Evolutionary conservation across 306 rosid species (phyloP).

Genomic region (Sicyos baderoa): DNA sequence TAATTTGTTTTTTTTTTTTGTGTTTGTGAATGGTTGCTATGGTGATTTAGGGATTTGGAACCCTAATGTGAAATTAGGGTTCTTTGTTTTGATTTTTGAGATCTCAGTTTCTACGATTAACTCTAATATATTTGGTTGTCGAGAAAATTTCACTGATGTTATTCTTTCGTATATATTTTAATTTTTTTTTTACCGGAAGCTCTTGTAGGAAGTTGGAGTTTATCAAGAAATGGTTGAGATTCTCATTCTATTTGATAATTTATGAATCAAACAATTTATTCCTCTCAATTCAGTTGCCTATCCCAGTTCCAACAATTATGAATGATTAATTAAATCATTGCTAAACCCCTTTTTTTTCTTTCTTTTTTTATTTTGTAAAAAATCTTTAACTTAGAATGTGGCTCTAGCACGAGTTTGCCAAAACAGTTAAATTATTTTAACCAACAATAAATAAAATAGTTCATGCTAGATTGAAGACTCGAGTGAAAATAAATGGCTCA

Average conservation of each 20-base stretch:
- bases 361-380: background rate
- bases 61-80: background rate
- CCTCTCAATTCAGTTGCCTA: background rate
- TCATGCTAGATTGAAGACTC: too few species aligned
- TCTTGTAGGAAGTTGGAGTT: background rate
- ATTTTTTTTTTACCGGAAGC: too few species aligned
- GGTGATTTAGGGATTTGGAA: background rate
- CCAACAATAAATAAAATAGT: too few species aligned
- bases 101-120: background rate
- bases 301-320: background rate
- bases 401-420: too few species aligned
- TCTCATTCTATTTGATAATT: background rate
- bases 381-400: background rate
- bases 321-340: background rate
- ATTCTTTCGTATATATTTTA: background rate
- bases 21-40: background rate
- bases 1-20: background rate
- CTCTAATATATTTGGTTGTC: background rate
- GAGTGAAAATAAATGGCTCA: too few species aligned
- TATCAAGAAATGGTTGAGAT: background rate
- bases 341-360: background rate
- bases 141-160: too few species aligned
- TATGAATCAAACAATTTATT: background rate
- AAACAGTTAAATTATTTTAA: too few species aligned
- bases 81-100: background rate